Evolutionary conservation across 1,284 basidiomycete genomes (phyloP), one percentile per base, ranked within the genome.

Genomic region (Apiotrichum domesticum): DNA sequence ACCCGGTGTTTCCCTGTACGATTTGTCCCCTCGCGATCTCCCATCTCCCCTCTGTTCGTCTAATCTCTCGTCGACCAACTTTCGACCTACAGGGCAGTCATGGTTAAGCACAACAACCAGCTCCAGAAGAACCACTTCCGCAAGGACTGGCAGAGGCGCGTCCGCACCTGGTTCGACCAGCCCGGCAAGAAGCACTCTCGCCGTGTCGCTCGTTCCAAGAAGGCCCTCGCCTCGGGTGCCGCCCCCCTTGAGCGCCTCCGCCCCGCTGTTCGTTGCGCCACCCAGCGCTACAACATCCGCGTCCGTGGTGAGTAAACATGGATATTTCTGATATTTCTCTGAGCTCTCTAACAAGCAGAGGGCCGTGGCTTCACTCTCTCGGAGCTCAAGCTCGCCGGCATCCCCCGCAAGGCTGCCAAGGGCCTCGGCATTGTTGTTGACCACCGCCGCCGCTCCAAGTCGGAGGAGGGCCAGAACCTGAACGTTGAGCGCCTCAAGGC

Each of bases 281-380:
- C 95, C 59, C 84, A 97, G 72, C 91, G 93, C 72, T 99, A 99
- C 88, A 99, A 98, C 85, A 87, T 88, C 80, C 96, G 97, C 81
- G 78, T 98, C 74, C 90, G 95, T 69, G 67, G 71, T 74, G 63
- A 50, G 71, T 68, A 57, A 7, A 32, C 11, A n/a, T 29, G 21
- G 32, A n/a, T 6, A 6, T 4, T 4, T 11, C 15, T 6, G 15
- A 13, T 11, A 14, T 15, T 4, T 6, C 14, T 9, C 15, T 14
- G 33, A 35, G 7, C 3, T 2, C 29, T 7, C 44, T 55, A 15
- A 51, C 40, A 29, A 21, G 33, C 52, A 71, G 90, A 94, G 79
- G 95, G 95, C 64, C 90, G 93, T 72, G 95, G 95, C 64, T 99
- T 99, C 84, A 95, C 95, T 65, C 79, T 91, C 56, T 85, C 85